A percentile compares a stretch with the other conserved stretches of the same genome.
phyloP scores from a whole-genome alignment of 2,329 filamentous ascomycete genomes.

The Ramularia collo-cygni region DNA sequence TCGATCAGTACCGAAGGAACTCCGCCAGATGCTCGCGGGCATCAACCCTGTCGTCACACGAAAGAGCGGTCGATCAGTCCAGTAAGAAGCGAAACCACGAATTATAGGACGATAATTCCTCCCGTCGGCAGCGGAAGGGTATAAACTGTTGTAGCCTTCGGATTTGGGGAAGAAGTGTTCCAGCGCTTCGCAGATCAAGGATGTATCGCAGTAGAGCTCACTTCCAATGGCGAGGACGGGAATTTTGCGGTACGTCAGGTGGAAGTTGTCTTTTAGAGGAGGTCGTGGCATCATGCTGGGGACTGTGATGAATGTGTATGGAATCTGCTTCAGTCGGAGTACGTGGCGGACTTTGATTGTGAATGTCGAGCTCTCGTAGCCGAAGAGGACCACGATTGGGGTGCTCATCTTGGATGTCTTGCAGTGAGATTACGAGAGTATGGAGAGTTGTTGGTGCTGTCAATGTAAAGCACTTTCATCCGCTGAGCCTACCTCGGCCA shows the following conservation, averaged over 20 bases:
- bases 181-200: conserved; percentile 28
- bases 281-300: conserved; percentile 37
- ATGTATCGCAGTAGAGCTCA: conserved; percentile 31
- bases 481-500: no score
- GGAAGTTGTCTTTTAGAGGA: conserved; percentile 30
- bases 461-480: no score
- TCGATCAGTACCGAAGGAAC: conserved; percentile 34
- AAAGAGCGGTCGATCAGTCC: conserved; percentile 36
- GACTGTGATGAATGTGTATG: conserved; percentile 34
- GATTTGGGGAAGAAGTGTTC: conserved; percentile 26
- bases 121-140: conserved; percentile 28
- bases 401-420: conserved; percentile 4
- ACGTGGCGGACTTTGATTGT: conserved; percentile 33
- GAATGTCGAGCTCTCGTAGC: conserved; percentile 25
- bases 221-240: conserved; percentile 28
- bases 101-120: conserved; percentile 32
- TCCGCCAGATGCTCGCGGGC: conserved; percentile 34
- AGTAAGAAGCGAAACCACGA: conserved; percentile 36
- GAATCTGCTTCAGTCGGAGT: conserved; percentile 33
- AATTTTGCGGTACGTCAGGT: conserved; percentile 35
- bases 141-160: conserved; percentile 32
- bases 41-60: conserved; percentile 36
- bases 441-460: no score
- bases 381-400: conserved; percentile 24
- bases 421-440: no score